phyloP scores from a whole-genome alignment of 495 filamentous ascomycete genomes.

The Penicillium fimorum region DNA sequence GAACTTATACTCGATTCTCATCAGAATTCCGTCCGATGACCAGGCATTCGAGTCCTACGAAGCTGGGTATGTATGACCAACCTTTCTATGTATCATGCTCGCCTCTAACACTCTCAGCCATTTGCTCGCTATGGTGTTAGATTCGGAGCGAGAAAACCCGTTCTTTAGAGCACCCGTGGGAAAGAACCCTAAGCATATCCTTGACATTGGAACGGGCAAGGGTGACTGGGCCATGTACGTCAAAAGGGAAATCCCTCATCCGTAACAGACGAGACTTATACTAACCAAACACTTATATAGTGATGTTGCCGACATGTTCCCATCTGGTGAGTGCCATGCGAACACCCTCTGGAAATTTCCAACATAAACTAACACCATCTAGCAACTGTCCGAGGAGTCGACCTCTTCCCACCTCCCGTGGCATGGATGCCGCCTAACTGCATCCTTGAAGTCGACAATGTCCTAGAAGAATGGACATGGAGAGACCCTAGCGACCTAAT shows the following conservation, averaged over 20 bases:
- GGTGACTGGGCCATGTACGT: constrained; percentile 21
- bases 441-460: constrained; percentile 32
- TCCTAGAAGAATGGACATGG: constrained; percentile 31
- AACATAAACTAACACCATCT: background rate
- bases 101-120: background rate
- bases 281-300: background rate
- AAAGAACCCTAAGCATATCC: constrained; percentile 1
- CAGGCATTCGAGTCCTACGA: constrained; percentile 7
- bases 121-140: background rate
- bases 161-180: constrained; percentile 2
- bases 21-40: constrained; percentile 3
- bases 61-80: constrained; percentile 1
- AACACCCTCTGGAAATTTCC: background rate
- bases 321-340: background rate
- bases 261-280: background rate
- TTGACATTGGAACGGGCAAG: constrained; percentile 14
- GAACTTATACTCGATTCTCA: background rate
- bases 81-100: background rate
- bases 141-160: background rate
- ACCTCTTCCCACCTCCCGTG: constrained; percentile 25
- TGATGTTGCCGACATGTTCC: constrained; percentile 17
- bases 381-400: constrained; percentile 25
- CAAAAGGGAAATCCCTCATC: background rate
- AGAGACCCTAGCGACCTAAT: constrained; percentile 28
- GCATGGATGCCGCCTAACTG: constrained; percentile 35